These are phyloP conservation scores for Symbiodinium natans DNA, from an alignment of 73 alveolate genomes.

Conservation along the genomic window DNA sequence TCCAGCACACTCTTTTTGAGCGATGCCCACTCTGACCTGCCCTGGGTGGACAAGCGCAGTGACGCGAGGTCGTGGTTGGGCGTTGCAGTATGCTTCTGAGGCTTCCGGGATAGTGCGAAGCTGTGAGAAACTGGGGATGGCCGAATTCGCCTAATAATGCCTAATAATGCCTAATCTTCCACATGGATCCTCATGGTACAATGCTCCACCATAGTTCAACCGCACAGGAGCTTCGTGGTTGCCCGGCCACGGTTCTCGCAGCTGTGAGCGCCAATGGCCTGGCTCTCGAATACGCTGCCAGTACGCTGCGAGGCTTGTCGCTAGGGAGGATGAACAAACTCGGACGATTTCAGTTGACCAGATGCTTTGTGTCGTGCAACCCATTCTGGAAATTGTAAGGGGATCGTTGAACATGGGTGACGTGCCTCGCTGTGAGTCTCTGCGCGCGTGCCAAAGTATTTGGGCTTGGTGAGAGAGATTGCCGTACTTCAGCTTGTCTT, in stretches of 20 bases:
- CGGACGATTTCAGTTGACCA: too few species aligned
- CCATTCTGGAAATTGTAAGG: too few species aligned
- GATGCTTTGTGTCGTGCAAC: too few species aligned
- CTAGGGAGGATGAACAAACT: too few species aligned
- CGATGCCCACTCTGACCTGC: neutral
- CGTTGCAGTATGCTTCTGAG: conserved; percentile 79
- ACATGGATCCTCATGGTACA: too few species aligned
- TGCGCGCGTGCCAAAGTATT: too few species aligned
- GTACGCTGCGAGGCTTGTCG: conserved; percentile 19
- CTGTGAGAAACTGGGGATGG: neutral
- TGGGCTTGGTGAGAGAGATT: too few species aligned
- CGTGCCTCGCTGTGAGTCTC: too few species aligned
- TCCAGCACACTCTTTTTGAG: neutral
- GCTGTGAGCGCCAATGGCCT: conserved; percentile 66
- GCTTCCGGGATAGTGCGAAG: neutral
- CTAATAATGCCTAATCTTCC: neutral
- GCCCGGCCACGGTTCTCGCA: conserved; percentile 2
- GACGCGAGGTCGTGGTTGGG: conserved; percentile 67
- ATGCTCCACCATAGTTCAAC: too few species aligned
- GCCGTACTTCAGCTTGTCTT: too few species aligned
- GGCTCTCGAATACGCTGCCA: conserved; percentile 56
- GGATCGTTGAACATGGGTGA: too few species aligned
- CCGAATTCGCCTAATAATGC: neutral
- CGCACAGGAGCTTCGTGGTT: conserved; percentile 24
- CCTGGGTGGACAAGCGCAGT: neutral